Evolutionary conservation across 164 flowering plant genomes (phyloP), one percentile per base, ranked within the genome.

Genomic region (Amborella trichopoda): DNA sequence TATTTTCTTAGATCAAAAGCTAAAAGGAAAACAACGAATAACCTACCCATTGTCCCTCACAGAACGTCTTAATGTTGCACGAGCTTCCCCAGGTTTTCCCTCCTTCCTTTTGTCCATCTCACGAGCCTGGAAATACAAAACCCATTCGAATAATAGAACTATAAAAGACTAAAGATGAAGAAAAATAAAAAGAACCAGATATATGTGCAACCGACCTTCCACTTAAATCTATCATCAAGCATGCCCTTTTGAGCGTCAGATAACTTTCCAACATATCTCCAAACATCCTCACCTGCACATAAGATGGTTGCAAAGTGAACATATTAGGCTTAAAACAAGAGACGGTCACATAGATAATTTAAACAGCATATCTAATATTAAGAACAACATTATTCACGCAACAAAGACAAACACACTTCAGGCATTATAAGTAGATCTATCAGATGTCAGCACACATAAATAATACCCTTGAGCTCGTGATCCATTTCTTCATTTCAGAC

Each of bases 171-270:
- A 38, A 11, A 38, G 3, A 38, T 6, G 41, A 38, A n/a, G 17
- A 42, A 18, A 22, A 12, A 48, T 17, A 17, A 42, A 5, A 20
- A 8, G 20, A 40, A n/a, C 26, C 20, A 49, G 25, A 39, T 20
- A 21, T 40, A 34, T 16, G n/a, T n/a, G n/a, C n/a, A 38, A 59
- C 76, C 12, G 4, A 93, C 99, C 90, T 93, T 93, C 95, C 94
- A 84, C 59, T 88, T 93, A 60, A 93, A 93, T 67, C 84, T 77
- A 56, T 93, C 99, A 77, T 87, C 99, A 50, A 93, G 60, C 99
- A 93, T 93, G 72, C 96, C 88, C 73, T 67, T 80, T 56, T 93
- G 99, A 49, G 95, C 94, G 70, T 93, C 99, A 16, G 95, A 77
- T 38, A 93, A 55, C 74, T 88, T 93, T 48, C 99, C 96, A 28